Base-by-base conservation (phyloP, 306 rosid species). In the Gillenia trifoliata region DNA sequence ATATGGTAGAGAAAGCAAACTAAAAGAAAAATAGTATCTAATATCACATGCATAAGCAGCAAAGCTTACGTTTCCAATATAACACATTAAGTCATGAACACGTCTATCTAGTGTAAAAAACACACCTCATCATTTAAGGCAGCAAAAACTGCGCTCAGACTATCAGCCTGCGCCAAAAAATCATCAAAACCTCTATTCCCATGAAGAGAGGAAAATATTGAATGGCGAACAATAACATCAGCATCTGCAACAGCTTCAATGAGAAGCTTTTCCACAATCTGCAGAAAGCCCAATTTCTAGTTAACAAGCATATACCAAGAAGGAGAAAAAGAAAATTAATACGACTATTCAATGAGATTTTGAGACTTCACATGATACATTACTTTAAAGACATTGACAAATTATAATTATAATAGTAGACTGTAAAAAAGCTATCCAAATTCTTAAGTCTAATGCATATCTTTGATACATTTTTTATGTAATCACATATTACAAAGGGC, bases 171-270 rank as follows among this genome's bases (percentile, higher is more conserved):
- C 0, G 95, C 99, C 84, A 94, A 85, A 79, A 92, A 94, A 80
- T 94, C 97, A 77, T 94, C 97, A 84, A 94, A 94, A 43, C 99
- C 92, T 77, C 89, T 88, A 80, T 94, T 91, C 70, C 89, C 97
- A 82, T 88, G 91, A 68, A 92, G 87, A 81, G 96, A 89, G 73
- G 88, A 86, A 75, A 94, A 94, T 74, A 94, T 88, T 77, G 99
- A 94, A 75, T 89, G 93, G 65, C 99, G 96, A 79, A 94, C 99
- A 16, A 87, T 84, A 69, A 94, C 95, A 75, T 94, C 99, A 75
- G 97, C 97, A 85, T 92, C 99, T 41, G 96, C 97, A 81, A 94
- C 99, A 73, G 99, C 99, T 55, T 92, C 96, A 71, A 88, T 90
- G 72, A 94, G 96, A 78, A 94, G 99, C 87, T 89, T 94, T 84